A percentile compares a stretch with the other conserved stretches of the same genome.
phyloP scores from a whole-genome alignment of 2,329 filamentous ascomycete species.

The Fusarium globosum region DNA sequence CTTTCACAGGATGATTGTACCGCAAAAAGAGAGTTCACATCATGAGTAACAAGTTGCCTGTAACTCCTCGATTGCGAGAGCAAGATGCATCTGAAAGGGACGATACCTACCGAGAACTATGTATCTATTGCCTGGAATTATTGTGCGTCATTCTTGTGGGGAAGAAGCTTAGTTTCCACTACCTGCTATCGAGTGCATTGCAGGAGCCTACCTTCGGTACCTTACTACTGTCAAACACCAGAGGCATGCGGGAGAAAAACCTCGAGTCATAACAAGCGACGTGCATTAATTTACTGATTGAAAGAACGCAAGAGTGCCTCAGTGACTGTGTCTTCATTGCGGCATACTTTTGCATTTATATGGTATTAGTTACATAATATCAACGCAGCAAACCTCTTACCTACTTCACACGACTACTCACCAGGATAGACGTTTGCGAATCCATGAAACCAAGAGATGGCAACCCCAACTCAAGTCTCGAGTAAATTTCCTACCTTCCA shows the following conservation, averaged over 20 bases:
- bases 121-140: fast-evolving
- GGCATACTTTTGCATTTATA: background rate
- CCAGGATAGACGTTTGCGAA: background rate
- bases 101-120: background rate
- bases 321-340: background rate
- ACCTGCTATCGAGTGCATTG: background rate
- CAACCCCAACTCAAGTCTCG: no score
- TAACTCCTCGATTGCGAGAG: background rate
- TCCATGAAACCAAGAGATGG: no score
- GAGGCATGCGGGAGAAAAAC: background rate
- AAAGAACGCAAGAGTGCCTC: background rate
- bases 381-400: background rate
- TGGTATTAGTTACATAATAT: background rate
- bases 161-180: background rate
- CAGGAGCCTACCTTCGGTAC: background rate
- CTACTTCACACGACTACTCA: background rate
- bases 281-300: no score
- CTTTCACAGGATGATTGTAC: background rate
- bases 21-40: background rate
- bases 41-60: background rate
- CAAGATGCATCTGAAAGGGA: no score
- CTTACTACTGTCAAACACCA: background rate
- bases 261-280: background rate
- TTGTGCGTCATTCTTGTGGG: fast-evolving
- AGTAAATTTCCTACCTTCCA: no score